These are phyloP conservation scores for Talaromyces sp. DNA, from an alignment of 2,329 filamentous ascomycete species.

Conservation along the genomic window DNA sequence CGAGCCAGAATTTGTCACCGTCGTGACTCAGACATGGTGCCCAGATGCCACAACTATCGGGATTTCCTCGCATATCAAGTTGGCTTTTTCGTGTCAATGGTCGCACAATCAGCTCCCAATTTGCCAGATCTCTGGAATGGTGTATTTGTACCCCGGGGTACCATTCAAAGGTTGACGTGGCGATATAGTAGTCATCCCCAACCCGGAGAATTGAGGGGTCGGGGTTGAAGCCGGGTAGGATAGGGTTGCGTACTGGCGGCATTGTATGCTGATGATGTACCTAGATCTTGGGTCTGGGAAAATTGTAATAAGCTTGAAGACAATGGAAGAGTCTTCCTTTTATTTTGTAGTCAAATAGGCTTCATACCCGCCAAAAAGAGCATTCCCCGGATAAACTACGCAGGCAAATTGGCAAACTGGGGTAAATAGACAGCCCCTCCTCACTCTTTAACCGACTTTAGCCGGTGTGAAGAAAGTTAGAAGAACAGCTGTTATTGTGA, in stretches of 20 bases:
- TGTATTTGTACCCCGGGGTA: conserved; percentile 61
- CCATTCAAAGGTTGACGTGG: conserved; percentile 61
- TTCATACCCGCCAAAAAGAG: neutral
- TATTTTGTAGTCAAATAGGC: neutral
- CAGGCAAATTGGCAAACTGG: neutral
- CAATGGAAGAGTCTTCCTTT: neutral
- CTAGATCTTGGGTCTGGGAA: neutral
- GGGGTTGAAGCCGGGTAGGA: conserved; percentile 60
- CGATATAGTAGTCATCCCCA: conserved; percentile 55
- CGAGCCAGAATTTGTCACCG: conserved; percentile 45
- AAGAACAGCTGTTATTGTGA: neutral
- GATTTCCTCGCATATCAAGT: conserved; percentile 26
- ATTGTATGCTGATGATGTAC: conserved; percentile 2
- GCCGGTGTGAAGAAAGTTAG: neutral
- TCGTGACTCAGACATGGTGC: conserved; percentile 49
- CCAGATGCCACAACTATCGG: conserved; percentile 37
- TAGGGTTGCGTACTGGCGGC: conserved; percentile 50
- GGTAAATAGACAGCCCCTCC: neutral
- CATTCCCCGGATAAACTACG: neutral
- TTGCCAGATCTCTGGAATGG: conserved; percentile 48
- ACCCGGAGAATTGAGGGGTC: conserved; percentile 57
- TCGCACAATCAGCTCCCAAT: conserved; percentile 35
- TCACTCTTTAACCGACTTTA: neutral
- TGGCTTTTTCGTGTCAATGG: conserved; percentile 27
- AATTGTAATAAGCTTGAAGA: neutral